Conservation (phyloP, 139 green algal genomes). For the Tetradesmus obliquus region DNA sequence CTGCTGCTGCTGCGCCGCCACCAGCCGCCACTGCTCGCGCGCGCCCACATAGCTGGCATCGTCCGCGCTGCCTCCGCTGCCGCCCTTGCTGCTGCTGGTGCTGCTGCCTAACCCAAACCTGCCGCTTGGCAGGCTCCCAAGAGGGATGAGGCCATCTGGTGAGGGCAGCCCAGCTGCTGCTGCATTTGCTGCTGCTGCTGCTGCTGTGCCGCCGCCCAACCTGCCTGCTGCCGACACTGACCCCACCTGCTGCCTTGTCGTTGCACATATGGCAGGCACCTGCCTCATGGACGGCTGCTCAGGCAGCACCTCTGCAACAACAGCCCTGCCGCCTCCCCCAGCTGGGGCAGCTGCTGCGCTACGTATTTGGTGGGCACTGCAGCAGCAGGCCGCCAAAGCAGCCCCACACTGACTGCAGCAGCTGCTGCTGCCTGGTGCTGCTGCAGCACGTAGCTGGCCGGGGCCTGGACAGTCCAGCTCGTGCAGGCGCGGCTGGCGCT, state of each 20-base stretch:
- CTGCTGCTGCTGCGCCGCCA: not conserved
- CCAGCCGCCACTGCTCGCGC: not conserved
- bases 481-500: slow-evolving; percentile 10
- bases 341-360: not conserved
- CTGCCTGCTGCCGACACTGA: not conserved
- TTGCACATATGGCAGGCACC: slow-evolving; percentile 1
- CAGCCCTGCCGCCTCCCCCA: not conserved
- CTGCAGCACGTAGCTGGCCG: not conserved
- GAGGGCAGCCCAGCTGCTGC: not conserved
- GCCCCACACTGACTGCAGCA: slow-evolving; percentile 6
- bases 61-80: not conserved
- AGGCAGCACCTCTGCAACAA: not conserved
- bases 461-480: not conserved
- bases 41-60: not conserved
- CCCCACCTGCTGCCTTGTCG: not conserved
- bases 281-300: slow-evolving; percentile 12
- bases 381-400: not conserved
- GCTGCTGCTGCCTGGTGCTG: not conserved
- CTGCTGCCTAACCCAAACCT: not conserved
- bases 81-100: not conserved
- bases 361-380: not conserved
- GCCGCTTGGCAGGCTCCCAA: not conserved
- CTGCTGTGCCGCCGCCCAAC: not conserved
- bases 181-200: not conserved
- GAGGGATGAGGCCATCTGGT: not conserved